phyloP scores from a whole-genome alignment of 1,139 yeast species.

The Suhomyces bokatorum region DNA sequence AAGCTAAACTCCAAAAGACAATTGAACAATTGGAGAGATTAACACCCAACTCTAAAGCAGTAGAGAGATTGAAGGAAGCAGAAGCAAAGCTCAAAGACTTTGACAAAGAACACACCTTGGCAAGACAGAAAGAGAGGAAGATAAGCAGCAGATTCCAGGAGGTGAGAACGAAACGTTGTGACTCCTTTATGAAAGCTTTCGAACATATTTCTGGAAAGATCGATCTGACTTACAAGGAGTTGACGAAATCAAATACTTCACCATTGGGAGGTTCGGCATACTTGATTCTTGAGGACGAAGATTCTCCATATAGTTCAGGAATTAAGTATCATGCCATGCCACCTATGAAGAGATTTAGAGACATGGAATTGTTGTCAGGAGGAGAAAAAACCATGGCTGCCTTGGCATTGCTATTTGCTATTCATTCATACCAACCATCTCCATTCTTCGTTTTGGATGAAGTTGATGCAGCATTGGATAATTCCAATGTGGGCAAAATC shows the following conservation, averaged over 20 bases:
- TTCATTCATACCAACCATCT: constrained; percentile 88
- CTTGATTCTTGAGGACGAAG: constrained; percentile 82
- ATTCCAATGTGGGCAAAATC: constrained; percentile 79
- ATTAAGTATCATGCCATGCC: constrained; percentile 94
- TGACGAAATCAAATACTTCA: constrained; percentile 67
- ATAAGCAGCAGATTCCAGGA: constrained; percentile 58
- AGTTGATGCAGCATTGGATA: constrained; percentile 95
- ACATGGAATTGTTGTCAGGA: constrained; percentile 91
- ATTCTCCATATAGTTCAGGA: constrained; percentile 83
- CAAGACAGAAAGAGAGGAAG: constrained; percentile 62
- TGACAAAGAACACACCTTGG: constrained; percentile 64
- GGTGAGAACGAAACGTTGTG: constrained; percentile 60
- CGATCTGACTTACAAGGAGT: constrained; percentile 82
- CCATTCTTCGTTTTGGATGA: constrained; percentile 97
- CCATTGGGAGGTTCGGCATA: constrained; percentile 93
- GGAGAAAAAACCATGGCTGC: constrained; percentile 99
- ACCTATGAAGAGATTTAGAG: constrained; percentile 90
- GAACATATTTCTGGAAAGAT: constrained; percentile 71
- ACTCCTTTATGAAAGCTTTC: constrained; percentile 69
- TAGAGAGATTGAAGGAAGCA: constrained; percentile 72
- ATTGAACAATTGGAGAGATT: constrained; percentile 55
- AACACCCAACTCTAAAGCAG: constrained; percentile 81
- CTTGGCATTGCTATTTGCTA: constrained; percentile 83
- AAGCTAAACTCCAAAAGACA: constrained; percentile 31
- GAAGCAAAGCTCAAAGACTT: constrained; percentile 59